Base-by-base conservation (phyloP, 352 stramenopile species). In the Phytophthora foliorum region DNA sequence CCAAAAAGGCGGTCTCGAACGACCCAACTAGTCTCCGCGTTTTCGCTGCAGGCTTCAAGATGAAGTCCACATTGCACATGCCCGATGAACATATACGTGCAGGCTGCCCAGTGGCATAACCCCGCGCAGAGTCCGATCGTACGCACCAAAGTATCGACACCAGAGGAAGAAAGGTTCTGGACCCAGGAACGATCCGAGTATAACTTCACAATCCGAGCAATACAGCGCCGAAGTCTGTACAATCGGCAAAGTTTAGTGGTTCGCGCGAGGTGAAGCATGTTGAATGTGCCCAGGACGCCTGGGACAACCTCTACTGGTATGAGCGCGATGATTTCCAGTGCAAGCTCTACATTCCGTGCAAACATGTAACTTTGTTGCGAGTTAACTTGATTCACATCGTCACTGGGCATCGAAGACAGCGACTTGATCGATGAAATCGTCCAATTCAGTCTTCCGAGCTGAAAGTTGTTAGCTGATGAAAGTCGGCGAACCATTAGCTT, bases 11-110 rank as follows among this genome's bases (percentile, higher is more conserved):
- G 71, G 53, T 91, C 84, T 2, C 69, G 73, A n/a, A 90, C 72
- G 4, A 89, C 76, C 84, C 84, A 91, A 34, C 77, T 89, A 6
- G 81, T 82, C 34, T 89, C 74, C 2, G 81, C 55, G 2, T 58
- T 46, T 4, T 50, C 22, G 16, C 72, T 53, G 31, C 86, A 94
- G 22, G 70, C 51, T 36, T 84, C 73, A 2, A 89, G 55, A 46
- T 77, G 49, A 8, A 86, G n/a, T 0, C 86, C 86, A 52, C 86
- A 94, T n/a, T 80, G 67, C 5, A 53, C n/a, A 45, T 92, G 81
- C 0, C 75, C 82, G 22, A 92, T 71, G 17, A 90, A 60, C 74
- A 94, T 88, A 68, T 92, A 94, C 1, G 72, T 80, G 22, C 82
- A 92, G 2, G 82, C 81, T 19, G 79, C 51, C 75, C 81, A 90